These are phyloP conservation scores for Begonia loranthoides DNA, from an alignment of 306 rosid species.

Conservation along the genomic window DNA sequence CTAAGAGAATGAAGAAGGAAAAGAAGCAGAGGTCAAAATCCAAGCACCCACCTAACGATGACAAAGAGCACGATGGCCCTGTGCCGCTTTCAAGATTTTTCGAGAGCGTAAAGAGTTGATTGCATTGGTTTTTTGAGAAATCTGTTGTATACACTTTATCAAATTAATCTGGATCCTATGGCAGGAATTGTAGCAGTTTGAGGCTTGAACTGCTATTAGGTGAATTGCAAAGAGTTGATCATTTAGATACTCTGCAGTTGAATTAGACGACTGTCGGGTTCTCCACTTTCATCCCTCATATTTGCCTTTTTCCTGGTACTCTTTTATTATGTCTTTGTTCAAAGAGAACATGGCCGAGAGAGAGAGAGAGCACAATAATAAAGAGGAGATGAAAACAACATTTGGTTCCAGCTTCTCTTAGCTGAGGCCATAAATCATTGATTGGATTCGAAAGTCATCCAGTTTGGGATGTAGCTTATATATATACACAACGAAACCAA, in stretches of 20 bases:
- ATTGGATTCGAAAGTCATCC: slow-evolving; percentile 1
- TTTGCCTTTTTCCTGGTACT: no score
- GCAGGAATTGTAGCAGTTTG: neutral
- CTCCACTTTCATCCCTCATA: no score
- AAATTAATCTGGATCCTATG: neutral
- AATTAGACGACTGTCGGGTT: no score
- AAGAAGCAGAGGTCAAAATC: slow-evolving; percentile 58
- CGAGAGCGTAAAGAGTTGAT: slow-evolving; percentile 43
- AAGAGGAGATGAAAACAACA: neutral
- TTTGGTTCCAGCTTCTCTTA: neutral
- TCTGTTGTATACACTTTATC: neutral
- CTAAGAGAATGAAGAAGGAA: slow-evolving; percentile 72
- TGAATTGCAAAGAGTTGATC: no score
- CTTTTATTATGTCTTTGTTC: no score
- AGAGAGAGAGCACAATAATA: neutral
- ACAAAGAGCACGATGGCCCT: slow-evolving; percentile 56
- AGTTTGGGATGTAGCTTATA: neutral
- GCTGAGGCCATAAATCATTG: neutral
- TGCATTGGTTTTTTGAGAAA: neutral
- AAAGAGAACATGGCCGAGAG: no score
- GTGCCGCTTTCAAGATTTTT: slow-evolving; percentile 90
- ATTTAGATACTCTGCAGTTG: no score
- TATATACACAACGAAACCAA: neutral
- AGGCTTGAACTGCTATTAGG: no score
- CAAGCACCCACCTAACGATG: slow-evolving; percentile 38